phyloP scores from a whole-genome alignment of 176 grass and related monocot species.

The Secale cereale region DNA sequence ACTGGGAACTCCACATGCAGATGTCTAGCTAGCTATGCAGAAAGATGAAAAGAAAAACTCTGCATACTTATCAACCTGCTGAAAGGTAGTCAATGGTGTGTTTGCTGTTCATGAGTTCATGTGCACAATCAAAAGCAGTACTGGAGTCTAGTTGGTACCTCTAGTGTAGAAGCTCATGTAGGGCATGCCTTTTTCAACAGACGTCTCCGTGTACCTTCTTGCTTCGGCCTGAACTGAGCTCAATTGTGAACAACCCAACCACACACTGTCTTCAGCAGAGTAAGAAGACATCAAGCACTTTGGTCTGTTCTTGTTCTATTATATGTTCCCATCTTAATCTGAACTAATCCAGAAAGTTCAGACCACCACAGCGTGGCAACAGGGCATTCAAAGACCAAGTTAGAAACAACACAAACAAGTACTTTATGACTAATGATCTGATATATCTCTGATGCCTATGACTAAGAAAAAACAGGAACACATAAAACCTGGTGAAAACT shows the following conservation, averaged over 20 bases:
- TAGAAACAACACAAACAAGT: neutral
- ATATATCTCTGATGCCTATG: too few species aligned
- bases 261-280: too few species aligned
- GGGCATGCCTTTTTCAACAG: neutral
- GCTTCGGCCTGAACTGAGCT: neutral
- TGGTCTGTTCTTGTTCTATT: too few species aligned
- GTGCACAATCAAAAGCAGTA: neutral
- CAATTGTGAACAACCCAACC: neutral
- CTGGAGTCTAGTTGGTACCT: neutral
- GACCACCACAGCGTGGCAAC: neutral
- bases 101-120: neutral
- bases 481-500: neutral
- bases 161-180: neutral
- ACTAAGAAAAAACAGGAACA: neutral
- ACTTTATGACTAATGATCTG: too few species aligned
- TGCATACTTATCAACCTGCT: neutral
- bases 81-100: neutral
- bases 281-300: neutral
- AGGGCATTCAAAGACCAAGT: neutral
- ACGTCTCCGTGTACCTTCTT: neutral
- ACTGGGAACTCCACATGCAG: neutral
- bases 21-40: neutral
- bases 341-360: neutral
- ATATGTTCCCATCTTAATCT: neutral
- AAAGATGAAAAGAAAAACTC: neutral